Conservation (phyloP, 2,329 filamentous ascomycete genomes). For the Geosmithia putterillii region DNA sequence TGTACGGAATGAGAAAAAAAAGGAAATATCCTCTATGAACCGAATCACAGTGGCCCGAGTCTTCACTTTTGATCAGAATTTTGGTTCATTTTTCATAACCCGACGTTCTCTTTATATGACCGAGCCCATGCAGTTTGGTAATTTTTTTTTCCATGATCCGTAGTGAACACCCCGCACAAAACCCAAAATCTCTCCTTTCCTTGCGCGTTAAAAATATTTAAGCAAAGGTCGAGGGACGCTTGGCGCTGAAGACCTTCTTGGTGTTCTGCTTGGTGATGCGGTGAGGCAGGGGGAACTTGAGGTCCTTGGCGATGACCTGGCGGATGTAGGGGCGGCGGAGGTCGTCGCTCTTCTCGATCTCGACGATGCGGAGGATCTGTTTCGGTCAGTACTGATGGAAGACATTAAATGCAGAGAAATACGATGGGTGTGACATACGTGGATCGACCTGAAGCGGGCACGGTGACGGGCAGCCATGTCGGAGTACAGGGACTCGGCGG, state of each 20-base stretch:
- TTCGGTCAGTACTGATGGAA: conserved; percentile 3
- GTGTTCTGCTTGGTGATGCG: conserved; percentile 70
- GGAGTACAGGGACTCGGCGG: conserved; percentile 94
- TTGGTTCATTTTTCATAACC: conserved; percentile 30
- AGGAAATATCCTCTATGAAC: too few species aligned
- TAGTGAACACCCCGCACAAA: conserved; percentile 49
- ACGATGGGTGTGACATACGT: conserved; percentile 54
- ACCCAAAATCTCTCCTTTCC: conserved; percentile 25
- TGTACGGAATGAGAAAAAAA: not conserved
- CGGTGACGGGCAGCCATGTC: conserved; percentile 99
- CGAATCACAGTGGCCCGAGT: not conserved
- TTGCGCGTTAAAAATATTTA: conserved; percentile 49
- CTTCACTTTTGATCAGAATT: conserved; percentile 9
- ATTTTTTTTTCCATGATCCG: conserved; percentile 48
- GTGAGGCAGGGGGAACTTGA: conserved; percentile 98
- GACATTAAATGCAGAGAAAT: not conserved
- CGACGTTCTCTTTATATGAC: conserved; percentile 17
- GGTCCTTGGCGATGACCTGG: conserved; percentile 88
- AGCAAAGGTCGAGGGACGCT: conserved; percentile 94
- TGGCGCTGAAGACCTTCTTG: conserved; percentile 88
- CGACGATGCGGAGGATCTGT: conserved; percentile 95
- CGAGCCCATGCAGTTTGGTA: conserved; percentile 47
- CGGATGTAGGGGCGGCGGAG: conserved; percentile 99
- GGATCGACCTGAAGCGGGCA: conserved; percentile 93
- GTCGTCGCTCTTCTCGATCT: conserved; percentile 88